A percentile compares a stretch with the other conserved stretches of the same genome.
These are phyloP conservation scores for Saccharomyces kudriavzevii DNA, from an alignment of 805 yeast species.

Conservation along the genomic window DNA sequence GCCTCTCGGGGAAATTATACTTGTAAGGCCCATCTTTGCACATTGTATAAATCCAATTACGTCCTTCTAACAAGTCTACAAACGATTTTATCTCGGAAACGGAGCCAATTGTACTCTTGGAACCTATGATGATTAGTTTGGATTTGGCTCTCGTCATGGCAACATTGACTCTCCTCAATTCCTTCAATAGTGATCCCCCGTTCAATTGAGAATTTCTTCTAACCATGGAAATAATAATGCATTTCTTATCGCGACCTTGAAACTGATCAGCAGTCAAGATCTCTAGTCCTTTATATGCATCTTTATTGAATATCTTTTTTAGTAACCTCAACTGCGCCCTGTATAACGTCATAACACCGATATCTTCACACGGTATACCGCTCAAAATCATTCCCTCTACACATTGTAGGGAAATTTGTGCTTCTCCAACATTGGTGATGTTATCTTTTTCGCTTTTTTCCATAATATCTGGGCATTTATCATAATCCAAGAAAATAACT, in stretches of 20 bases:
- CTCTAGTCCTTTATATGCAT: slow-evolving; percentile 45
- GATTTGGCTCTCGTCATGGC: slow-evolving; percentile 86
- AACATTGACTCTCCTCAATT: slow-evolving; percentile 89
- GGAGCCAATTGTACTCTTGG: slow-evolving; percentile 43
- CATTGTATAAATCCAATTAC: slow-evolving; percentile 50
- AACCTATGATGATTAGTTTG: slow-evolving; percentile 79
- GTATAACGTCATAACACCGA: slow-evolving; percentile 88
- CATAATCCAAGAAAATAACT: slow-evolving; percentile 79
- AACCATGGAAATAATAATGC: slow-evolving; percentile 83
- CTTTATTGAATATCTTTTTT: slow-evolving; percentile 19
- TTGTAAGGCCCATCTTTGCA: background rate
- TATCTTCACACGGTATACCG: slow-evolving; percentile 51
- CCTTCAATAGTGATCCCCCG: slow-evolving; percentile 73
- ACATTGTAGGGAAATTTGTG: slow-evolving; percentile 29
- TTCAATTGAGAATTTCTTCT: slow-evolving; percentile 58
- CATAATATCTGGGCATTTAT: slow-evolving; percentile 40
- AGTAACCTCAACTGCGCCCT: slow-evolving; percentile 66
- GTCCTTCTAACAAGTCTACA: slow-evolving; percentile 45
- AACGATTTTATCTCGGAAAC: slow-evolving; percentile 36
- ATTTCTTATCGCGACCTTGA: slow-evolving; percentile 93
- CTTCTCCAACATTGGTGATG: slow-evolving; percentile 67
- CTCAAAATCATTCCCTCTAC: slow-evolving; percentile 48
- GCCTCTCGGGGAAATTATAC: background rate
- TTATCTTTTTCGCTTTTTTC: slow-evolving; percentile 61
- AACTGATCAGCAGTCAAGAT: slow-evolving; percentile 89